Evolutionary conservation across 2,329 filamentous ascomycete genomes (phyloP).

Genomic region (Fusarium sp.): DNA sequence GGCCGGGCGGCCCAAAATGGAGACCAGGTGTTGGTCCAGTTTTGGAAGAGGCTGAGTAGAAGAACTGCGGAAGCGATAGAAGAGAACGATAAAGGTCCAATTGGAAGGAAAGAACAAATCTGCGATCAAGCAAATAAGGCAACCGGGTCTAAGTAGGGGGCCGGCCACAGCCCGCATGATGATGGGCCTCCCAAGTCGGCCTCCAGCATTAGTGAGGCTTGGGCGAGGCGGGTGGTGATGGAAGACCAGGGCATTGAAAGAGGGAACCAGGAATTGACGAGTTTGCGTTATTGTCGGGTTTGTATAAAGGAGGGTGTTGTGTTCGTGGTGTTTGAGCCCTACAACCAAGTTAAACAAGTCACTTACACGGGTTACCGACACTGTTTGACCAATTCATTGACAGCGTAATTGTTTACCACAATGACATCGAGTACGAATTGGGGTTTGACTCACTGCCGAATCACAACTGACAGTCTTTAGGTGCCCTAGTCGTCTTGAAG

Average conservation of each 20-base stretch:
- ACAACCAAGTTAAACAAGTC: background rate
- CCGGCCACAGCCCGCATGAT: slow-evolving; percentile 22
- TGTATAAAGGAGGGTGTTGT: background rate
- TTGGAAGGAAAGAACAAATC: background rate
- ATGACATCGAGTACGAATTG: slow-evolving; percentile 12
- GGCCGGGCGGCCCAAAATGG: slow-evolving; percentile 16
- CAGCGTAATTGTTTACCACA: background rate
- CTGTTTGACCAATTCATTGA: background rate
- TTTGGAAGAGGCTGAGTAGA: background rate
- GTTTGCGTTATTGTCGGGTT: background rate
- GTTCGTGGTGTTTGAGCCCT: background rate
- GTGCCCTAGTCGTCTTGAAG: slow-evolving; percentile 8
- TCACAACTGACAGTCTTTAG: background rate
- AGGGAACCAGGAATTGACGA: background rate
- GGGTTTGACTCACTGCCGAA: fast-evolving
- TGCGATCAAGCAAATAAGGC: slow-evolving; percentile 1
- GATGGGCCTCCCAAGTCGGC: slow-evolving; percentile 40
- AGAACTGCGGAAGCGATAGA: background rate
- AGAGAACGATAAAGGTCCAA: background rate
- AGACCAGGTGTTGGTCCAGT: background rate
- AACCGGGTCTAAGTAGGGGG: slow-evolving; percentile 1
- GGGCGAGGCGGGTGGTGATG: slow-evolving; percentile 4
- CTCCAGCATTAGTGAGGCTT: slow-evolving; percentile 27
- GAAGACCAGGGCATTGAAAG: background rate
- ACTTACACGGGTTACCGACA: background rate